phyloP scores from a whole-genome alignment of 176 grass and related monocot species.

The Carex littledalei region DNA sequence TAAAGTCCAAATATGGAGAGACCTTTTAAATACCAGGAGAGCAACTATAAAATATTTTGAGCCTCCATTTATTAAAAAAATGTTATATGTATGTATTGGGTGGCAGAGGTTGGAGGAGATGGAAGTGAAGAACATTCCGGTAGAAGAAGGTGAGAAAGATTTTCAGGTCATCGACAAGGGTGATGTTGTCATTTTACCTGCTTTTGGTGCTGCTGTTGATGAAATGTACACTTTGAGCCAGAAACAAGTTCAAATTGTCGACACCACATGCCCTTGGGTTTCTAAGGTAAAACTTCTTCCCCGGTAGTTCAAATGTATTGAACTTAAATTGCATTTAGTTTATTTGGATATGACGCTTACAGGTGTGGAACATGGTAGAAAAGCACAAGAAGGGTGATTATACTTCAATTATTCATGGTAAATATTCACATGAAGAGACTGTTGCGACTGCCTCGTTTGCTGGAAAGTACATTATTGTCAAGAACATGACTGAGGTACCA shows the following conservation, averaged over 20 bases:
- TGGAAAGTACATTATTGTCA: conserved; percentile 77
- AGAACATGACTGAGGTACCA: conserved; percentile 81
- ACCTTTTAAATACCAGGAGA: background rate
- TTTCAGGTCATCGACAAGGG: conserved; percentile 64
- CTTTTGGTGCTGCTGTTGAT: conserved; percentile 88
- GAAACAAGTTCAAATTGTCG: conserved; percentile 97
- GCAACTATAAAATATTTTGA: background rate
- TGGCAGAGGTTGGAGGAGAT: conserved; percentile 83
- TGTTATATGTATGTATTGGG: background rate
- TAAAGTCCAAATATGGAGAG: background rate
- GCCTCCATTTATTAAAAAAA: background rate
- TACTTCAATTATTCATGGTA: conserved; percentile 93
- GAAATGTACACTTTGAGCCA: conserved; percentile 91
- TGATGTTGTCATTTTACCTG: conserved; percentile 88
- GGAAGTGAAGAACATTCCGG: conserved; percentile 60
- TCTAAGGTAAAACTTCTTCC: conserved; percentile 53
- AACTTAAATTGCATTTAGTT: background rate
- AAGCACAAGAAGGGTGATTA: conserved; percentile 99
- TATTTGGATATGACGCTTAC: conserved; percentile 3
- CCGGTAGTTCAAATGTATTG: background rate
- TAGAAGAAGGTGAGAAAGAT: conserved; percentile 56
- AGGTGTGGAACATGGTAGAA: conserved; percentile 99
- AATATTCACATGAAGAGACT: conserved; percentile 95
- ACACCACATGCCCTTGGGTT: conserved; percentile 99
- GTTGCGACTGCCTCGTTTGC: conserved; percentile 97